Conservation (phyloP, 2,329 filamentous ascomycete genomes). For the Talaromyces sp. region DNA sequence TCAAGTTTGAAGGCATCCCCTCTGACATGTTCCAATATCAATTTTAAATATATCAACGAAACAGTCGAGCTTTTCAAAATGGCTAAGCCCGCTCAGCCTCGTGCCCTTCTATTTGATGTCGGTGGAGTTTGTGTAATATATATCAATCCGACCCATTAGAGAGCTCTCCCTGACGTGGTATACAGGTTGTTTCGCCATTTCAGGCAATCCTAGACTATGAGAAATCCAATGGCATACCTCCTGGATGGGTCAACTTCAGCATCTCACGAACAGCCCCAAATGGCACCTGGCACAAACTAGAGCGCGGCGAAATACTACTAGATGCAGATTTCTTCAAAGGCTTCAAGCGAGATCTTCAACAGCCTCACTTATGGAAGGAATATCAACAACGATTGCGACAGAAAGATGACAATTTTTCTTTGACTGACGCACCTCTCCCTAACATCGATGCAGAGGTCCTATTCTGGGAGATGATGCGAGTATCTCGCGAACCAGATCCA, state of each 20-base stretch:
- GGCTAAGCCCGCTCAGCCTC: conserved; percentile 48
- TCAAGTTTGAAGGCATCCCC: background rate
- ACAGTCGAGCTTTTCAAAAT: conserved; percentile 25
- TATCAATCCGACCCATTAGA: background rate
- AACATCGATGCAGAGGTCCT: conserved; percentile 72
- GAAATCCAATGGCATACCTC: conserved; percentile 67
- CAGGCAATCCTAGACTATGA: conserved; percentile 94
- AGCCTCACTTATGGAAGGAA: conserved; percentile 63
- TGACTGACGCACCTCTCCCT: conserved; percentile 57
- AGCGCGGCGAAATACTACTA: conserved; percentile 76
- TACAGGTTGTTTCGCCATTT: conserved; percentile 82
- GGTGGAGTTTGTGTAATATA: conserved; percentile 89
- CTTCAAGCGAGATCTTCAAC: conserved; percentile 72
- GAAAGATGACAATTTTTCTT: conserved; percentile 23
- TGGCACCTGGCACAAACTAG: conserved; percentile 84
- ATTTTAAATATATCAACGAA: background rate
- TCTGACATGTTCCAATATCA: background rate
- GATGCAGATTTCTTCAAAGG: conserved; percentile 70
- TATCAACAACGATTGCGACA: conserved; percentile 47
- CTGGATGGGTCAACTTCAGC: conserved; percentile 87
- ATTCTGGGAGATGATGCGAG: conserved; percentile 88
- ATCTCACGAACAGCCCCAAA: conserved; percentile 74
- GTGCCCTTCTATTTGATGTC: conserved; percentile 87
- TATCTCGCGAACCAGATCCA: conserved; percentile 68
- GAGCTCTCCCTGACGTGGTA: background rate